These are phyloP conservation scores for Pyronema domesticum DNA, from an alignment of 495 filamentous ascomycete species.

Conservation along the genomic window DNA sequence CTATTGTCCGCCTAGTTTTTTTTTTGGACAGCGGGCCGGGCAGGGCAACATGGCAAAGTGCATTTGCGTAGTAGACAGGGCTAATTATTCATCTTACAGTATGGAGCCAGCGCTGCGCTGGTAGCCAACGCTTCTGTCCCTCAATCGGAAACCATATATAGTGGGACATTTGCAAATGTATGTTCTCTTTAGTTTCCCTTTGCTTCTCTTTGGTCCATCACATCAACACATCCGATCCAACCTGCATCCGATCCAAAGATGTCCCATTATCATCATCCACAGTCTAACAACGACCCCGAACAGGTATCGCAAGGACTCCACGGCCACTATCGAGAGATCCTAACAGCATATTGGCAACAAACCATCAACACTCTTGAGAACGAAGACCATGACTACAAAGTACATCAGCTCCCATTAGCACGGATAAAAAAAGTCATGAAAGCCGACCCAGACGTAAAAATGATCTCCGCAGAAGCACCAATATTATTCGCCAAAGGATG, in stretches of 20 bases:
- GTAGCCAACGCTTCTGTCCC: slow-evolving; percentile 36
- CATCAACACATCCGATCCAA: neutral
- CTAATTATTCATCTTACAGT: slow-evolving; percentile 12
- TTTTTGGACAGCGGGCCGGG: no score
- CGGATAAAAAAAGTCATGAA: slow-evolving; percentile 99
- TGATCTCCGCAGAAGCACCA: slow-evolving; percentile 96
- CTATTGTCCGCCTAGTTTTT: neutral
- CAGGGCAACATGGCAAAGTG: neutral
- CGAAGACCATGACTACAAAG: slow-evolving; percentile 93
- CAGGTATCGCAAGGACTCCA: slow-evolving; percentile 90
- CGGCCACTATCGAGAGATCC: slow-evolving; percentile 84
- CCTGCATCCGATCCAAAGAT: neutral
- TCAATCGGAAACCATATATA: slow-evolving; percentile 48
- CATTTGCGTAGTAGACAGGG: neutral
- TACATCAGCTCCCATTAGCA: slow-evolving; percentile 85
- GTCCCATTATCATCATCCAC: no score
- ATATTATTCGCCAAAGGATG: slow-evolving; percentile 98
- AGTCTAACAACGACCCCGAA: slow-evolving; percentile 8
- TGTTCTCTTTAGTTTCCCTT: slow-evolving; percentile 14
- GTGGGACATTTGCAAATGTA: slow-evolving; percentile 90
- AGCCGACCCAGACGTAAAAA: slow-evolving; percentile 96
- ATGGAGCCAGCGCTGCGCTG: slow-evolving; percentile 30
- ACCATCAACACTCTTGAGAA: slow-evolving; percentile 85
- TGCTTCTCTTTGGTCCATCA: neutral
- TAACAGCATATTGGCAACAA: slow-evolving; percentile 98